Conservation (phyloP, 768 basidiomycete genomes). For the Boletellus sp. region DNA sequence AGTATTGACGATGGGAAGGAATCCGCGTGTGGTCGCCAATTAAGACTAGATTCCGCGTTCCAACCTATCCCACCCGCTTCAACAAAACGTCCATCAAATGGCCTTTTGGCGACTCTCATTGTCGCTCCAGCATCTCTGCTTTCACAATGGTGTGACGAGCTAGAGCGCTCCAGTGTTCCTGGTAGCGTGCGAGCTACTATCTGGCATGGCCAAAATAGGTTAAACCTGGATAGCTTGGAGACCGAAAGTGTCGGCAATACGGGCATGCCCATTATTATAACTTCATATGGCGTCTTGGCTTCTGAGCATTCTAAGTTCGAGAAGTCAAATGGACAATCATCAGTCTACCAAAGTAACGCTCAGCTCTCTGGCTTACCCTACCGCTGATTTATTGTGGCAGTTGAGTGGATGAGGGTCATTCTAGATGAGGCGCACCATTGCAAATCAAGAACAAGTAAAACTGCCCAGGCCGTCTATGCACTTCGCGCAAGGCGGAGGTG, state of each 20-base stretch:
- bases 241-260: constrained; percentile 48
- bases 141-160: constrained; percentile 90
- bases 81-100: constrained; percentile 21
- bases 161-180: constrained; percentile 76
- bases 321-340: constrained; percentile 48
- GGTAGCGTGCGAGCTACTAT: constrained; percentile 63
- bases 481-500: constrained; percentile 76
- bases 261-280: constrained; percentile 78
- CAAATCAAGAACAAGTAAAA: constrained; percentile 85
- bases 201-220: constrained; percentile 87
- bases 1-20: constrained; percentile 25
- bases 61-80: constrained; percentile 40
- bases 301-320: constrained; percentile 79
- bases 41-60: constrained; percentile 64
- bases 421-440: constrained; percentile 95
- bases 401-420: constrained; percentile 77
- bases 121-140: constrained; percentile 91
- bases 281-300: constrained; percentile 88
- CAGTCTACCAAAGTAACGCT: constrained; percentile 67
- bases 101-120: constrained; percentile 71
- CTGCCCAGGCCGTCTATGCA: constrained; percentile 85
- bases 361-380: not conserved
- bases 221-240: constrained; percentile 63
- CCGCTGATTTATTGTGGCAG: constrained; percentile 35
- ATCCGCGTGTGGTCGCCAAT: constrained; percentile 47